These are phyloP conservation scores for Mortierella polycephala DNA, from an alignment of 371 early-diverging fungal genomes.

Conservation along the genomic window DNA sequence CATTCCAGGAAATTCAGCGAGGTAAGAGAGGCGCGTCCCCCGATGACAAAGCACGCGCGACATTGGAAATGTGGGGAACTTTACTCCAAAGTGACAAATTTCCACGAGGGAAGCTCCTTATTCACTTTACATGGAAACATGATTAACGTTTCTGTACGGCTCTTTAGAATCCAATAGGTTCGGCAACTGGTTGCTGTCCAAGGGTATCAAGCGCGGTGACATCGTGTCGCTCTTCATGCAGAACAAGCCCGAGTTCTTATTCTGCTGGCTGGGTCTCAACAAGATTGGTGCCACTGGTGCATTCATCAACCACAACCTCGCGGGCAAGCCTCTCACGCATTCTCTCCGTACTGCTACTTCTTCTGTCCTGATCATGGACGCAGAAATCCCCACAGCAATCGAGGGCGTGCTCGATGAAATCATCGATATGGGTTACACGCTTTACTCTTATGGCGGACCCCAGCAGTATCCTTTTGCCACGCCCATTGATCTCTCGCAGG, in stretches of 20 bases:
- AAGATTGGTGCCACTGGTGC: constrained; percentile 54
- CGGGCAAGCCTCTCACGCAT: constrained; percentile 50
- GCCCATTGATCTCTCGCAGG: constrained; percentile 24
- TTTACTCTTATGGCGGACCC: constrained; percentile 38
- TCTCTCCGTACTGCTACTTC: constrained; percentile 44
- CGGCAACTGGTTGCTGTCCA: constrained; percentile 49
- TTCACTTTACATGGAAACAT: background rate
- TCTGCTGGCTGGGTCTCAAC: constrained; percentile 54
- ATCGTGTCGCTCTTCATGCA: constrained; percentile 52
- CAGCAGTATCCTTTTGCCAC: constrained; percentile 32
- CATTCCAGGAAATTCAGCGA: constrained; percentile 48
- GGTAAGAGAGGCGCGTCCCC: constrained; percentile 10
- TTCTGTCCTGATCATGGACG: constrained; percentile 45
- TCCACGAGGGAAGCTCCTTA: background rate
- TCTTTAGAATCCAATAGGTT: constrained; percentile 44
- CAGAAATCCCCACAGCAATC: constrained; percentile 32
- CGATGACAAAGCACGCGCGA: too few species aligned
- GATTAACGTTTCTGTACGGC: background rate
- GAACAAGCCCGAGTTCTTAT: constrained; percentile 52
- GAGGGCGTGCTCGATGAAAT: constrained; percentile 36
- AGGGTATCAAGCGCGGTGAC: constrained; percentile 54
- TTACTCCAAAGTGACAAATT: background rate
- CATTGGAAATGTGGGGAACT: too few species aligned
- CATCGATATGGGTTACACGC: constrained; percentile 38
- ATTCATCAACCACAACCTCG: constrained; percentile 53